Evolutionary conservation across 441 rosid species (phyloP).

Genomic region (Arabidopsis lyrata): DNA sequence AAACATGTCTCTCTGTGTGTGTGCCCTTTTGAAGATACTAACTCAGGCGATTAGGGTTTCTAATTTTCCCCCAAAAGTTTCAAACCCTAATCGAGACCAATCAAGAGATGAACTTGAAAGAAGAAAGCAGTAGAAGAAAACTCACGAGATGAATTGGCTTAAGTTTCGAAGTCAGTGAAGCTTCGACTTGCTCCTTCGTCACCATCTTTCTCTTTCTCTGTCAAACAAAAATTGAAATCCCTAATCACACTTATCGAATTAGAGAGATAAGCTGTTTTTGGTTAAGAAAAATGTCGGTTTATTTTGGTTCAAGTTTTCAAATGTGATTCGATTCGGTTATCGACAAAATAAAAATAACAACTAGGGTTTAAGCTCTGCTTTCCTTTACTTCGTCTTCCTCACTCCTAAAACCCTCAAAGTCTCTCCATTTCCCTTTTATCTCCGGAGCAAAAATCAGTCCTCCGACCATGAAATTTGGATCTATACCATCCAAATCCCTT

Average conservation of each 20-base stretch:
- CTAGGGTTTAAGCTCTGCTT: conserved; percentile 37
- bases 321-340: neutral
- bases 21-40: neutral
- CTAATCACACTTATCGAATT: conserved; percentile 16
- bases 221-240: neutral
- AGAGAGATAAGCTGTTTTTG: neutral
- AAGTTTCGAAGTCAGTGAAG: conserved; percentile 75
- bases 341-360: conserved; percentile 7
- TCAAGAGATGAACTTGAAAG: conserved; percentile 17
- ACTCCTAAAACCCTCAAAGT: conserved; percentile 39
- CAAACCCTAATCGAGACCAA: neutral
- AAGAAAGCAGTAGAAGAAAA: conserved; percentile 10
- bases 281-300: conserved; percentile 18
- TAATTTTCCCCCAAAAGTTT: neutral
- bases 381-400: conserved; percentile 28
- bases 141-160: conserved; percentile 82
- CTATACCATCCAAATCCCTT: conserved; percentile 24
- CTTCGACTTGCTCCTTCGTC: conserved; percentile 84
- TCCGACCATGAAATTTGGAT: conserved; percentile 36
- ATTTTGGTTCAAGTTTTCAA: neutral
- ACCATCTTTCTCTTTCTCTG: conserved; percentile 58
- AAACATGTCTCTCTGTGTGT: neutral
- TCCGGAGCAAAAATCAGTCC: conserved; percentile 9
- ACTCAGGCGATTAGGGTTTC: conserved; percentile 2
- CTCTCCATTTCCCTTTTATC: conserved; percentile 12